Conservation (phyloP, 202 grass and related monocot species). For the Thinopyrum obtusiflorum region DNA sequence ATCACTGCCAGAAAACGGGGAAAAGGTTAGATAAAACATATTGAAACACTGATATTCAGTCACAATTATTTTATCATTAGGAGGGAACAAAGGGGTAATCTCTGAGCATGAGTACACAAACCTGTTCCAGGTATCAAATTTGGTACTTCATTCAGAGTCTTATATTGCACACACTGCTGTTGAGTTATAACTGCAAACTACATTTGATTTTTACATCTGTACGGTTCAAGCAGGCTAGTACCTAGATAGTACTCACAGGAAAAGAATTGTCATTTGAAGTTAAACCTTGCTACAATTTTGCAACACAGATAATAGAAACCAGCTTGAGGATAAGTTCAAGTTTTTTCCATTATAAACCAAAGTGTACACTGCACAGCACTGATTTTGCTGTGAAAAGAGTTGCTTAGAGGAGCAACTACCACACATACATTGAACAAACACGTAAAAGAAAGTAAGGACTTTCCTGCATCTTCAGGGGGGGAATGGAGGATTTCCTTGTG, state of each 20-base stretch:
- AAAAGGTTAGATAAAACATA: background rate
- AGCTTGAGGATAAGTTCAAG: background rate
- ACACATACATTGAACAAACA: background rate
- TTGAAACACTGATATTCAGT: background rate
- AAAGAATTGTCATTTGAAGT: background rate
- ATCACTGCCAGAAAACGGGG: background rate
- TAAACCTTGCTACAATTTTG: background rate
- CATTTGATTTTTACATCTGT: background rate
- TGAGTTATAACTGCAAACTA: background rate
- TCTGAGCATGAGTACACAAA: background rate
- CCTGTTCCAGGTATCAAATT: background rate
- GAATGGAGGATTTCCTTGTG: background rate
- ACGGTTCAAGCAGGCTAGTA: background rate
- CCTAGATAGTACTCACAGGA: background rate
- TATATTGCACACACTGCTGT: background rate
- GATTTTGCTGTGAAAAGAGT: background rate
- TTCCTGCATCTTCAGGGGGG: background rate
- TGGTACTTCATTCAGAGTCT: background rate
- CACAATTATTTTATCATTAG: background rate
- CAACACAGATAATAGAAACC: background rate
- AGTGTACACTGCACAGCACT: background rate
- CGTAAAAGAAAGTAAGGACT: background rate
- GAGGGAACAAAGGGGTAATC: background rate
- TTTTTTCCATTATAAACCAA: constrained; percentile 9
- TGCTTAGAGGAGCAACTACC: background rate